Evolutionary conservation across 257 asterid genomes (phyloP), one percentile per base, ranked within the genome.

Genomic region (Mentha longifolia): DNA sequence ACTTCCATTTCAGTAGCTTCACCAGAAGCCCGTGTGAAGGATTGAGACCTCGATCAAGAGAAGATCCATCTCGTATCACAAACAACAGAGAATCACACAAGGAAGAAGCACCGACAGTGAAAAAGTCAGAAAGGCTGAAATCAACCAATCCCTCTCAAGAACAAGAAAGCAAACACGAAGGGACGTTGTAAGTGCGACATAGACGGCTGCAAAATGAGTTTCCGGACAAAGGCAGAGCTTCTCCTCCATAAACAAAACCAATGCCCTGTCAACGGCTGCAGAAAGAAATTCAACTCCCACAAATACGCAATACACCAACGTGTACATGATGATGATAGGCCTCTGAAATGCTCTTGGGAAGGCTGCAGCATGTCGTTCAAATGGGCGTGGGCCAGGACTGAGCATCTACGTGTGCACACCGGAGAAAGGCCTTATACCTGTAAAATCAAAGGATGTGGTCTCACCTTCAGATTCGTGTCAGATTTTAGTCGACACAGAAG

Each of bases 371-470:
- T 92, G 98, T 76, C 97, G 4, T 92, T 90, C 56, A 92, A 92
- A 78, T 92, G 98, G 98, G 96, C 97, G 9, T 92, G 98, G 98
- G 97, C 98, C 2, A 83, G 97, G 69, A 92, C 97, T 7, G 97
- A 92, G 71, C 98, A 92, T 77, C 73, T 90, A 45, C 85, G 98
- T 1, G 93, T 92, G 66, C 96, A 90, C 70, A 90, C 96, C 3
- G 96, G 98, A 60, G 98, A 88, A 42, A 79, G 88, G 75, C 97
- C 97, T 0, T 88, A 88, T 66, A 65, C 56, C 22, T 93, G 98
- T 80, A 82, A 85, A 80, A 83, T 86, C 42, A 77, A 90, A 49
- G 97, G 84, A 30, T 90, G 98, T n/a, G 95, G 88, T 54, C 96
- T 82, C 63, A 87, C 92, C 60, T 93, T 93, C 82, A 87, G 98